Base-by-base conservation (phyloP, 2,329 filamentous ascomycete species). In the Ophiostoma triangulosporum region DNA sequence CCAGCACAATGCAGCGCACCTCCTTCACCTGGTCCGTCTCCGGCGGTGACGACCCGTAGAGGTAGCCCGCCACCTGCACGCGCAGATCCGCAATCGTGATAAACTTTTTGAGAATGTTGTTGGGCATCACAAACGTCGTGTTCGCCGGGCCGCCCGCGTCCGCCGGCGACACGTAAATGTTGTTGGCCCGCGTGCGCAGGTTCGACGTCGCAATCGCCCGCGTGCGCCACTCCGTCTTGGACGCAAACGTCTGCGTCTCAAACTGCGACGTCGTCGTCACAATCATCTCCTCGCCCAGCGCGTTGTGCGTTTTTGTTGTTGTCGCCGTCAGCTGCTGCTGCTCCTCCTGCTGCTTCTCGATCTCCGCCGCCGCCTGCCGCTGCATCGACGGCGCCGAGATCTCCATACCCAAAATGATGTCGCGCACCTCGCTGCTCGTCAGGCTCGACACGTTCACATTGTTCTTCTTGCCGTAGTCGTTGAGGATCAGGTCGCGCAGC, bases 381-480 rank as follows among this genome's bases (percentile, higher is more conserved):
- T 98, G 93, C 83, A 98, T 86, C 1, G 91, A 97, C 24, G 93
- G 93, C 27, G 93, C 94, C 56, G 88, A 95, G 56, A 98, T 98
- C 67, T 98, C 94, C 94, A 98, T 98, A 77, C 93, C 93, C 58
- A 98, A 72, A 62, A 98, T 98, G 63, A 98, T 97, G 65, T 98
- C 93, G 62, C 93, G 84, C 50, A 98, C 93, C 79, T 98, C 93
- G 63, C 87, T 95, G 65, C 83, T 95, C 1, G 93, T 98, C 69
- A 98, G 76, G 67, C 89, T 95, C 15, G 94, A 94, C 12, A 93
- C 91, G 63, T 98, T 98, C 73, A 98, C 93, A 62, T 97, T 98
- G 75, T 98, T 98, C 79, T 98, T 98, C 80, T 97, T 98, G 65
- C 93, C 93, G 66, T 98, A 98, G 66, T 98, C 93, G 61, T 97